Percentiles rank a stretch among this genome's conserved stretches.
Conservation (phyloP, 495 filamentous ascomycete species). For the Pseudotulostoma volvatum region DNA sequence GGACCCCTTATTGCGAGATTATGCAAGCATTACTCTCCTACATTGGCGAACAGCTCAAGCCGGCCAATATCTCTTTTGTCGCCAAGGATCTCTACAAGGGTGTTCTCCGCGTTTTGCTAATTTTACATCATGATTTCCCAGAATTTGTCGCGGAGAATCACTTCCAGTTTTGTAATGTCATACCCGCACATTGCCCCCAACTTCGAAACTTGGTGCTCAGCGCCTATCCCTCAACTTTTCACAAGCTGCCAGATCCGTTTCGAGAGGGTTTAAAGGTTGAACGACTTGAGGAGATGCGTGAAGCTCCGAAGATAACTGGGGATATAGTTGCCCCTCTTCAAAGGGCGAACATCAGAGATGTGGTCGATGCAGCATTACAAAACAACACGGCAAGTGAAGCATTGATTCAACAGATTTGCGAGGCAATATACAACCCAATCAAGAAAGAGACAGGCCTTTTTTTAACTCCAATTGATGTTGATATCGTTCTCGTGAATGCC, state of each 20-base stretch:
- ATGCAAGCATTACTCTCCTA: constrained; percentile 59
- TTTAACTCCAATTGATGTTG: constrained; percentile 43
- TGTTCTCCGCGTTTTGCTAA: constrained; percentile 60
- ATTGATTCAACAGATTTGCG: constrained; percentile 51
- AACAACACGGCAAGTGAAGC: constrained; percentile 42
- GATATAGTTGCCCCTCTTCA: constrained; percentile 43
- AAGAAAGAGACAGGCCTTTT: constrained; percentile 42
- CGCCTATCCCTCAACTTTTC: constrained; percentile 59
- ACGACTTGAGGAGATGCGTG: constrained; percentile 58
- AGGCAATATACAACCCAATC: constrained; percentile 42
- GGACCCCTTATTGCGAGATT: constrained; percentile 57
- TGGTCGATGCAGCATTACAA: constrained; percentile 49
- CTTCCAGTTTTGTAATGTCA: constrained; percentile 65
- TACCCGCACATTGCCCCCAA: constrained; percentile 74
- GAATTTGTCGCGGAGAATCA: constrained; percentile 84
- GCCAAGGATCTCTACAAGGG: constrained; percentile 75
- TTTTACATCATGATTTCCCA: constrained; percentile 86
- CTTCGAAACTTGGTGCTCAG: constrained; percentile 78
- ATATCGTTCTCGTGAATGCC: constrained; percentile 59
- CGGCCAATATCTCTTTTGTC: constrained; percentile 46
- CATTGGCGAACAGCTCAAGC: constrained; percentile 66
- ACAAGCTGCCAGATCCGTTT: constrained; percentile 70
- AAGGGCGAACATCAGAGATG: constrained; percentile 45
- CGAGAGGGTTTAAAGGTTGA: constrained; percentile 66
- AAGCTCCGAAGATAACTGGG: constrained; percentile 43